Evolutionary conservation across 2,329 filamentous ascomycete genomes (phyloP).

Genomic region (Aspergillus caelatus): DNA sequence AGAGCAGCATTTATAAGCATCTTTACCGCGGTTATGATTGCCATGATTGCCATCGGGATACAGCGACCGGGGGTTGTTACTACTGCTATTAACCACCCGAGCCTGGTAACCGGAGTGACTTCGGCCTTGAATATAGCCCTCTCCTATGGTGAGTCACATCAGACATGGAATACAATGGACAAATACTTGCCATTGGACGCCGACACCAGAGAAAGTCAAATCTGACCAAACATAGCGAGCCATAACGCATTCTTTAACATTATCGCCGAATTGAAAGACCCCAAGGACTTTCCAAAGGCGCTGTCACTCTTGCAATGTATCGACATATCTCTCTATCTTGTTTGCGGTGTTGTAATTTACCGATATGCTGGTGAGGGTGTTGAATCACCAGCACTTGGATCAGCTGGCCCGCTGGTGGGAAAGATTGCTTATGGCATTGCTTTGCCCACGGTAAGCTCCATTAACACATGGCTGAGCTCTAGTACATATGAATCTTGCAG

Average conservation of each 20-base stretch:
- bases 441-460: conserved; percentile 55
- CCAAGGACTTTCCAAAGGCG: conserved; percentile 61
- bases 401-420: conserved; percentile 55
- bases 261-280: conserved; percentile 63
- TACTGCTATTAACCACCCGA: neutral
- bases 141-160: conserved; percentile 36
- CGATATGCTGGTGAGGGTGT: conserved; percentile 63
- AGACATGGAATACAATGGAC: conserved; percentile 40
- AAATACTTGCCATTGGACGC: neutral
- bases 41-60: conserved; percentile 65
- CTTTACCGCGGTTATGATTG: conserved; percentile 62
- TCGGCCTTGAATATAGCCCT: neutral
- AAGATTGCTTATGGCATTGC: conserved; percentile 69
- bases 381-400: conserved; percentile 65
- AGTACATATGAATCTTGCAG: neutral
- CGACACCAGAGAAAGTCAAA: neutral
- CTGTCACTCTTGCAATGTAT: conserved; percentile 62
- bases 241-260: conserved; percentile 68
- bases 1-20: conserved; percentile 60
- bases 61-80: conserved; percentile 36
- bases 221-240: conserved; percentile 40
- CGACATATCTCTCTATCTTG: conserved; percentile 64
- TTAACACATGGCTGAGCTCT: neutral
- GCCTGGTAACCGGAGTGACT: neutral
- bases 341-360: conserved; percentile 70